A percentile compares a stretch with the other conserved stretches of the same genome.
phyloP scores from a whole-genome alignment of 2,329 filamentous ascomycete genomes.

The Eutypa lata region DNA sequence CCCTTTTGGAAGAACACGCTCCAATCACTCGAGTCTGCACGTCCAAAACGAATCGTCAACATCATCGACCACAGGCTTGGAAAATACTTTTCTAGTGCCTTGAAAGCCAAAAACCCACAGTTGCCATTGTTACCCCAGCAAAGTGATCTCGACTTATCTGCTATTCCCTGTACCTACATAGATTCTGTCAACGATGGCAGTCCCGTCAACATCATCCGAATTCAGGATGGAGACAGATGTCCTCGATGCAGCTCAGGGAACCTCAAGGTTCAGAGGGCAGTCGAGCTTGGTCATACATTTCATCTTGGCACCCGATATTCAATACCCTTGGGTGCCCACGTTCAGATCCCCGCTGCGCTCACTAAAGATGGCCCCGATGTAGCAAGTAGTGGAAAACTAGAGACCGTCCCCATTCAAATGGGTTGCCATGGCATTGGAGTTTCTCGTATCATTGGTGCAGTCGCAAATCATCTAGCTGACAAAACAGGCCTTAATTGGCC shows the following conservation, averaged over 20 bases:
- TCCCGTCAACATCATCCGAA: constrained; percentile 61
- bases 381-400: constrained; percentile 18
- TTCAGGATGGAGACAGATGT: constrained; percentile 68
- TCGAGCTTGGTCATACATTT: constrained; percentile 95
- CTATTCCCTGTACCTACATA: constrained; percentile 14
- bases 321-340: constrained; percentile 63
- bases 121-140: constrained; percentile 12
- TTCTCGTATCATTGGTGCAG: constrained; percentile 82
- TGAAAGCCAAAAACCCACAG: constrained; percentile 7
- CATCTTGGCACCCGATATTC: constrained; percentile 89
- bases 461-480: constrained; percentile 74
- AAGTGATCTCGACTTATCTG: constrained; percentile 7
- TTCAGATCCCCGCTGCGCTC: constrained; percentile 42
- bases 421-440: constrained; percentile 95
- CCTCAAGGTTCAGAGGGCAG: constrained; percentile 66
- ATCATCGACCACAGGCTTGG: constrained; percentile 31
- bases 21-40: constrained; percentile 12
- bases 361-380: constrained; percentile 9
- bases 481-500: constrained; percentile 83
- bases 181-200: constrained; percentile 21
- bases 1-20: constrained; percentile 48
- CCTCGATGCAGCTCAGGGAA: constrained; percentile 63
- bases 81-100: constrained; percentile 9
- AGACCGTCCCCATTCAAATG: constrained; percentile 72
- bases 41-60: constrained; percentile 21